These are phyloP conservation scores for Chenopodium quinoa DNA, from an alignment of 148 eudicot species.

Conservation along the genomic window DNA sequence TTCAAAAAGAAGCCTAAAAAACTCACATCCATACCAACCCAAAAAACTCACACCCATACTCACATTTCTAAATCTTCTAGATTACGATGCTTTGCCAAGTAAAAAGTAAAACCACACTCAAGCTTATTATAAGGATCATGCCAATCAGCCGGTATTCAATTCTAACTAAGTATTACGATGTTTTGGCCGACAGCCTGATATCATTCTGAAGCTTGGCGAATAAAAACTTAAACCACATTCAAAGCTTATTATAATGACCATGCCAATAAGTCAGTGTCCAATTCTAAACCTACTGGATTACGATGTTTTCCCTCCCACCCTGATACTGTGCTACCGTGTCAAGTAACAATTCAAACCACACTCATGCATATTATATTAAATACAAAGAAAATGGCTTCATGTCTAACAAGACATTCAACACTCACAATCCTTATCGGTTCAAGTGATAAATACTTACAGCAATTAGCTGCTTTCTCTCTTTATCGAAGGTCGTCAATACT, in stretches of 20 bases:
- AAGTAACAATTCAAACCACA: neutral
- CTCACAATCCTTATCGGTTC: neutral
- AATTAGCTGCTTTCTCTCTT: conserved; percentile 55
- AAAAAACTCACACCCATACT: neutral
- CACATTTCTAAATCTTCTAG: too few species aligned
- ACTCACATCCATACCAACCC: neutral
- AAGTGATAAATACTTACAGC: conserved; percentile 47
- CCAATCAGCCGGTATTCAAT: too few species aligned
- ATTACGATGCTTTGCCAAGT: too few species aligned
- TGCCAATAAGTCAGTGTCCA: neutral
- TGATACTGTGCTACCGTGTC: neutral
- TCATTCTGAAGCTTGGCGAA: too few species aligned
- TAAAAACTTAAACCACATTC: too few species aligned
- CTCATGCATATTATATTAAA: neutral
- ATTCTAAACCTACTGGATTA: neutral
- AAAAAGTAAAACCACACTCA: too few species aligned
- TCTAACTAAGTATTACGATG: too few species aligned
- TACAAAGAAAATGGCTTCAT: neutral
- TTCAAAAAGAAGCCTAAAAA: neutral
- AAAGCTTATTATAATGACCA: neutral
- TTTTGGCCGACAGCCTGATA: too few species aligned
- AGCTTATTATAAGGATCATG: neutral
- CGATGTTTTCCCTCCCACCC: neutral
- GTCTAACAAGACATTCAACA: neutral
- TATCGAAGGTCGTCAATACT: conserved; percentile 38